phyloP scores from a whole-genome alignment of 805 yeast genomes.

The Candida ascalaphidarum region DNA sequence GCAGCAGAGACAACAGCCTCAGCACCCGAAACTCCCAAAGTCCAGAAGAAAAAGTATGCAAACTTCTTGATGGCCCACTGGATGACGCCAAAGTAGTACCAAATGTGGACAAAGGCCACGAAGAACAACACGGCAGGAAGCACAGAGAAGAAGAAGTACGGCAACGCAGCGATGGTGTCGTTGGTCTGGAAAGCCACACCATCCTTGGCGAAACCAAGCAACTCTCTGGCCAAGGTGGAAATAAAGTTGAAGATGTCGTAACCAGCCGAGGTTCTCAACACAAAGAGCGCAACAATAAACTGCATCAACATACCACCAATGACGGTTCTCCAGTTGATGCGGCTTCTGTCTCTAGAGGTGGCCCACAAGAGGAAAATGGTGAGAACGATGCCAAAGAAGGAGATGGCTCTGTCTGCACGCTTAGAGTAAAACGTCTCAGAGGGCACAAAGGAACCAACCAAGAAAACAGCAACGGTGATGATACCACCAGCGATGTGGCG shows the following conservation, averaged over 20 bases:
- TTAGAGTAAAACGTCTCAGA: conserved; percentile 37
- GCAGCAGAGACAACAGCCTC: conserved; percentile 62
- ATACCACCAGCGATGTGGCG: conserved; percentile 37
- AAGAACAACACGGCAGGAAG: conserved; percentile 58
- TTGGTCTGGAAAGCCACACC: conserved; percentile 55
- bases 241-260: conserved; percentile 56
- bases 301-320: conserved; percentile 54
- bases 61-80: conserved; percentile 55
- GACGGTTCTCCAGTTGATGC: conserved; percentile 51
- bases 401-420: conserved; percentile 46
- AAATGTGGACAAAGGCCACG: conserved; percentile 53
- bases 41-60: conserved; percentile 52
- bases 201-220: conserved; percentile 47
- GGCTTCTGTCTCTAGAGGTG: conserved; percentile 37
- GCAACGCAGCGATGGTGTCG: conserved; percentile 25
- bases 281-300: conserved; percentile 51
- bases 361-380: conserved; percentile 34
- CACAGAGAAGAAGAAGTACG: conserved; percentile 49
- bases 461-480: conserved; percentile 37
- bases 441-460: conserved; percentile 48
- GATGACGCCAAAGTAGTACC: conserved; percentile 50
- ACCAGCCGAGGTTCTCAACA: conserved; percentile 50
- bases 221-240: conserved; percentile 46
- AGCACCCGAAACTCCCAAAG: conserved; percentile 51
- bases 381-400: conserved; percentile 47